Conservation (phyloP, 1,284 basidiomycete species). For the Lentinula novae-zelandiae region DNA sequence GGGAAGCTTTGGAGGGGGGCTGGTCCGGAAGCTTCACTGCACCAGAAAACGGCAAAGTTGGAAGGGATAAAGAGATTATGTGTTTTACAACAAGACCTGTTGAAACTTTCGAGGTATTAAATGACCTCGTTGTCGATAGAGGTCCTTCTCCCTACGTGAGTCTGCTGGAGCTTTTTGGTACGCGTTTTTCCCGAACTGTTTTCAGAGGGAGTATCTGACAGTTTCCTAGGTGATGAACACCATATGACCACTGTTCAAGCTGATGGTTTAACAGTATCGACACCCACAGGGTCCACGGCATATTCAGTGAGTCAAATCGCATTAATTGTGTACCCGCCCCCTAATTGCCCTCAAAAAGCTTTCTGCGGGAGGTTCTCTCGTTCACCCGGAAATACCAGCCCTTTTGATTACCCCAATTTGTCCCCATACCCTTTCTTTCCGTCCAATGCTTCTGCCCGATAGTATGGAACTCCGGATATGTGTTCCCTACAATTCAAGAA, state of each 20-base stretch:
- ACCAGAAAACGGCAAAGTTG: conserved; percentile 36
- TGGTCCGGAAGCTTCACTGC: conserved; percentile 39
- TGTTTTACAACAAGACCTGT: conserved; percentile 95
- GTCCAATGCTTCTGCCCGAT: conserved; percentile 97
- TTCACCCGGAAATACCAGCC: conserved; percentile 97
- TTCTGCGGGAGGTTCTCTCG: conserved; percentile 96
- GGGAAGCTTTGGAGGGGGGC: conserved; percentile 90
- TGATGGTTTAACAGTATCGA: conserved; percentile 94
- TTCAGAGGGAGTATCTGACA: conserved; percentile 8
- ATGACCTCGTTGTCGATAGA: conserved; percentile 97
- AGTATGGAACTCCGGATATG: conserved; percentile 98
- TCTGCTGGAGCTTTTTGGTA: conserved; percentile 93
- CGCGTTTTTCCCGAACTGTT: conserved; percentile 25
- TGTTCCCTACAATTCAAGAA: conserved; percentile 97
- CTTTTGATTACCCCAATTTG: conserved; percentile 97
- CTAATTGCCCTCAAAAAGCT: conserved; percentile 45
- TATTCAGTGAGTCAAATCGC: conserved; percentile 71
- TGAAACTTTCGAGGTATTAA: conserved; percentile 97
- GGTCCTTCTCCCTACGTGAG: conserved; percentile 98
- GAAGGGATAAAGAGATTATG: conserved; percentile 95
- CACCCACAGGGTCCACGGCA: conserved; percentile 96
- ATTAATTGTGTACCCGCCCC: neutral
- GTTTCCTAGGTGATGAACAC: conserved; percentile 86
- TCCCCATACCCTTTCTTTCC: conserved; percentile 97
- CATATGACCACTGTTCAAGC: conserved; percentile 99